These are phyloP conservation scores for Pinus albicaulis DNA, from an alignment of 75 land plant species.

Conservation along the genomic window DNA sequence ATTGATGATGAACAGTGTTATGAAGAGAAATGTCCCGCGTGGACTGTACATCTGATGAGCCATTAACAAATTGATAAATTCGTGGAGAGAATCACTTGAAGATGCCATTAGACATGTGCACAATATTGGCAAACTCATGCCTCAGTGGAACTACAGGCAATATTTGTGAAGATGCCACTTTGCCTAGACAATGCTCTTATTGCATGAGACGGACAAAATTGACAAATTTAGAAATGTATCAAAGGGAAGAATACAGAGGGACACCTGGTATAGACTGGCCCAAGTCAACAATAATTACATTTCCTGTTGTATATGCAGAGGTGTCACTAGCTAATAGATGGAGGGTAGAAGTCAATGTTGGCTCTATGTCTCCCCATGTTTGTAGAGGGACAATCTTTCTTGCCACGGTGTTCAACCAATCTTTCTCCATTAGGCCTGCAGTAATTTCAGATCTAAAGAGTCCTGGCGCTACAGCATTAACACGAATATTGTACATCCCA, in stretches of 20 bases:
- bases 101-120: no score
- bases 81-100: no score
- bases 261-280: constrained; percentile 65
- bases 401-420: constrained; percentile 54
- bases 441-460: constrained; percentile 80
- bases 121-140: no score
- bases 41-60: no score
- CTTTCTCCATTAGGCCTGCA: constrained; percentile 38
- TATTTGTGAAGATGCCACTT: no score
- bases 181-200: no score
- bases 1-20: no score
- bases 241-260: constrained; percentile 70
- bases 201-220: no score
- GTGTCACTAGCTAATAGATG: constrained; percentile 54
- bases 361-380: constrained; percentile 44
- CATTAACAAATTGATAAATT: no score
- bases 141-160: no score
- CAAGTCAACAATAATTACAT: constrained; percentile 65
- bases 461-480: constrained; percentile 70
- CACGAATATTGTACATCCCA: constrained; percentile 63
- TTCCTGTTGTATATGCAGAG: constrained; percentile 67
- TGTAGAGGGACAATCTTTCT: constrained; percentile 45
- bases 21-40: no score
- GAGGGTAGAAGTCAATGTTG: constrained; percentile 70
- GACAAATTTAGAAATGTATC: constrained; percentile 2